Percentiles rank a stretch among this genome's conserved stretches.
Conservation (phyloP, 2,329 filamentous ascomycete species). For the Calonectria pseudoreteaudii region DNA sequence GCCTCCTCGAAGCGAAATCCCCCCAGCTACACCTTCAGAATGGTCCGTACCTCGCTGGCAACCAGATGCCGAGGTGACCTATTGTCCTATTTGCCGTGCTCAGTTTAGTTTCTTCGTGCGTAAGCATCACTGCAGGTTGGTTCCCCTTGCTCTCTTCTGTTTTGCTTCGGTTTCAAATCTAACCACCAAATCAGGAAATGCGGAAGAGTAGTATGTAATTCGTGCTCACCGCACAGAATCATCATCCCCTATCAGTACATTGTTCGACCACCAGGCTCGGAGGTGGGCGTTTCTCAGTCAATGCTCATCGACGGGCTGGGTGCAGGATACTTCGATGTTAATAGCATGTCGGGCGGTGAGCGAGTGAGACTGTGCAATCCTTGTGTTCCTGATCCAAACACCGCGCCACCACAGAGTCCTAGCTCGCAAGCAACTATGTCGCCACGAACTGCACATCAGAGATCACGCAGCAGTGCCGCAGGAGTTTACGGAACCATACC, state of each 20-base stretch:
- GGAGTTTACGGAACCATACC: slow-evolving; percentile 45
- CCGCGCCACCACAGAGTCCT: slow-evolving; percentile 63
- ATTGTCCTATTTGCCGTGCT: slow-evolving; percentile 85
- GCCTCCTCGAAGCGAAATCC: slow-evolving; percentile 17
- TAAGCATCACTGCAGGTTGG: slow-evolving; percentile 91
- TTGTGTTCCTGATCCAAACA: slow-evolving; percentile 72
- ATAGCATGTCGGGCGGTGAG: slow-evolving; percentile 64
- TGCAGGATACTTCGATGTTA: slow-evolving; percentile 56
- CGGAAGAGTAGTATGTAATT: slow-evolving; percentile 88
- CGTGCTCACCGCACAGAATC: slow-evolving; percentile 93
- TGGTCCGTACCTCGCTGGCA: slow-evolving; percentile 84
- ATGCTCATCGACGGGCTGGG: slow-evolving; percentile 54
- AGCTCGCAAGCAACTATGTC: slow-evolving; percentile 48
- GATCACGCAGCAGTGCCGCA: slow-evolving; percentile 60
- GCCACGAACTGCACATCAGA: slow-evolving; percentile 53
- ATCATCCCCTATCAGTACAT: slow-evolving; percentile 95
- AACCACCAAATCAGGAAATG: slow-evolving; percentile 75
- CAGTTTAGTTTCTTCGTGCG: slow-evolving; percentile 87
- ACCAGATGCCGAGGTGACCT: slow-evolving; percentile 83
- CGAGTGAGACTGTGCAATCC: slow-evolving; percentile 71
- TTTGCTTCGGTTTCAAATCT: not conserved
- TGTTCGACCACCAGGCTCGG: slow-evolving; percentile 75
- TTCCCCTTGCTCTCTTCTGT: slow-evolving; percentile 21
- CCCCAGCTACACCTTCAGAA: slow-evolving; percentile 46
- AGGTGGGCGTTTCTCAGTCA: slow-evolving; percentile 51